Percentiles rank a stretch among this genome's conserved stretches.
phyloP scores from a whole-genome alignment of 495 filamentous ascomycete genomes.

The Penicillium subrubescens region DNA sequence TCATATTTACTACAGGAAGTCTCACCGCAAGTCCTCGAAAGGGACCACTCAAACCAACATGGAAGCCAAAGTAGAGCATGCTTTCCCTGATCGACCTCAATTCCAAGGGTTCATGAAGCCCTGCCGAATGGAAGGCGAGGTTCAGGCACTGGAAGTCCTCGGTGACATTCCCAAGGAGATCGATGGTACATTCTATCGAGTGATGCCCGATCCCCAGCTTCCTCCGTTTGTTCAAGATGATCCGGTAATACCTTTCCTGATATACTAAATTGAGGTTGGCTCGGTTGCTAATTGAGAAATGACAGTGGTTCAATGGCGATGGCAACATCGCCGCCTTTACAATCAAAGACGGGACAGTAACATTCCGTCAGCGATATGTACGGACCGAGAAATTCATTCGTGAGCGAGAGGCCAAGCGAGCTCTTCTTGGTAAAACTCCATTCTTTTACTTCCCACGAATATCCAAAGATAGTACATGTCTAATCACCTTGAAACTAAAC shows the following conservation, averaged over 20 bases:
- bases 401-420: conserved; percentile 42
- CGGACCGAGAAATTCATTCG: conserved; percentile 49
- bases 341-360: conserved; percentile 50
- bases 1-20: not conserved
- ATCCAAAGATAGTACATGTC: not conserved
- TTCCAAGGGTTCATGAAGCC: not conserved
- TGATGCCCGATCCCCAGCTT: not conserved
- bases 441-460: not conserved
- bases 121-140: not conserved
- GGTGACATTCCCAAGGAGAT: not conserved
- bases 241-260: no score
- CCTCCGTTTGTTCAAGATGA: not conserved
- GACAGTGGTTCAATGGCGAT: conserved; percentile 33
- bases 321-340: conserved; percentile 55
- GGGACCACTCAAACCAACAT: not conserved
- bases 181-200: not conserved
- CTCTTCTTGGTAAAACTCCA: conserved; percentile 36
- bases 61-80: not conserved
- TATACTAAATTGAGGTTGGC: no score
- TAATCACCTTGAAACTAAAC: not conserved
- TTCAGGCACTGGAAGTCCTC: not conserved
- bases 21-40: no score
- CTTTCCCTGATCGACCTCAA: not conserved
- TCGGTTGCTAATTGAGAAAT: not conserved
- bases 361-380: conserved; percentile 56